phyloP scores from a whole-genome alignment of 169 alveolate genomes.

The Ichthyophthirius multifiliis region DNA sequence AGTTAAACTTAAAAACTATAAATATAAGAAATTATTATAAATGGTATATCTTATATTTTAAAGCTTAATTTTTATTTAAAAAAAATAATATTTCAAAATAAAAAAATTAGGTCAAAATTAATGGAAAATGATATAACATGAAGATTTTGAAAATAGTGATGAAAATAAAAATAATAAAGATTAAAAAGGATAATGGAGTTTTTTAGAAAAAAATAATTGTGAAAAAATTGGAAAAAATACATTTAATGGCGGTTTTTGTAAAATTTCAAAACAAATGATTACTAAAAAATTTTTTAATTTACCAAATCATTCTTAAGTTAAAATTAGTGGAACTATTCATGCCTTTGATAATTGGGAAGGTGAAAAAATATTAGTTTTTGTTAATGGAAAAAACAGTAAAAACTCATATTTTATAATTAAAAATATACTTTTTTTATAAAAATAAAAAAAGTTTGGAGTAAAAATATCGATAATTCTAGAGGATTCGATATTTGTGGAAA shows the following conservation, averaged over 20 bases:
- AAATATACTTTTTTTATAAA: background rate
- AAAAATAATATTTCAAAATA: too few relatives aligned
- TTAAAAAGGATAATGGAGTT: background rate
- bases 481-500: background rate
- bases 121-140: background rate
- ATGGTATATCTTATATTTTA: background rate
- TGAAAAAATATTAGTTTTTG: background rate
- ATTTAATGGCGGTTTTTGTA: constrained; percentile 1
- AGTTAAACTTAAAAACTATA: background rate
- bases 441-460: background rate
- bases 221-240: background rate
- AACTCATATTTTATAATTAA: too few relatives aligned
- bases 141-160: constrained; percentile 5
- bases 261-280: background rate
- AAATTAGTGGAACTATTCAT: background rate
- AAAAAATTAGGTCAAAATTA: background rate
- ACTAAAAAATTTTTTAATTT: background rate
- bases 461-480: background rate
- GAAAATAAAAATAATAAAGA: background rate
- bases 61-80: background rate
- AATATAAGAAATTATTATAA: background rate
- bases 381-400: background rate
- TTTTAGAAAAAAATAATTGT: background rate
- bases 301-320: background rate
- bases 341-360: constrained; percentile 15